phyloP scores from a whole-genome alignment of 2,329 filamentous ascomycete species.

The Paraphaeosphaeria sporulosa region DNA sequence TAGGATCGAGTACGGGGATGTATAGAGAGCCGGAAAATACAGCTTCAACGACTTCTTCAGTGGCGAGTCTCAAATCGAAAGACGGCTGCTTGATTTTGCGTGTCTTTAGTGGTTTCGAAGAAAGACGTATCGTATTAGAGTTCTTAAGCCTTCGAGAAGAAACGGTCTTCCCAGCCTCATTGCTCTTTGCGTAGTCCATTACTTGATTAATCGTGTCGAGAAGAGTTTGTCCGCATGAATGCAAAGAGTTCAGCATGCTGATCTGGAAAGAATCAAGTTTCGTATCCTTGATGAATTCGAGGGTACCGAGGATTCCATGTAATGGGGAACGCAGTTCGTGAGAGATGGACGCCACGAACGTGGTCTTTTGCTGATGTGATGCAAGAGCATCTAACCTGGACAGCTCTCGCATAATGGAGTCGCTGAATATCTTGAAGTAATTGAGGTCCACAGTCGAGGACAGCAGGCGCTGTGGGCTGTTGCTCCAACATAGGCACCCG shows the following conservation, averaged over 20 bases:
- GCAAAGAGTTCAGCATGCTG: constrained; percentile 41
- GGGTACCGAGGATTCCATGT: constrained; percentile 61
- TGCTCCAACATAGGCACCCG: constrained; percentile 47
- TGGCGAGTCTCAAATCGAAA: constrained; percentile 16
- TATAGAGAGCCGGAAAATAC: constrained; percentile 32
- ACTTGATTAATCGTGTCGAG: constrained; percentile 52
- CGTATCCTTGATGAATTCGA: constrained; percentile 48
- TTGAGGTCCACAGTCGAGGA: constrained; percentile 38
- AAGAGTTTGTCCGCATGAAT: constrained; percentile 52
- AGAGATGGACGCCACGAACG: constrained; percentile 46
- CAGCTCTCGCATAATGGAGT: constrained; percentile 65
- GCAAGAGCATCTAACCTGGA: constrained; percentile 60
- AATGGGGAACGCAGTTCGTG: constrained; percentile 61
- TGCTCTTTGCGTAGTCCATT: constrained; percentile 40
- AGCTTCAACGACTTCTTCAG: constrained; percentile 29
- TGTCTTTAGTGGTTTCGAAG: constrained; percentile 41
- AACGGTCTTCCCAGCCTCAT: constrained; percentile 28
- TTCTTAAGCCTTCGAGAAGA: constrained; percentile 32
- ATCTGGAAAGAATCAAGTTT: constrained; percentile 31
- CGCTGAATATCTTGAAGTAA: constrained; percentile 50
- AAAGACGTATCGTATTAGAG: constrained; percentile 35
- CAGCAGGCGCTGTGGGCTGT: constrained; percentile 36
- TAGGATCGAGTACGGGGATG: constrained; percentile 37
- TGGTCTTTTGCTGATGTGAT: constrained; percentile 39
- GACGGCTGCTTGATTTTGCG: constrained; percentile 13